Percentiles rank a stretch among this genome's conserved stretches.
Evolutionary conservation across 352 stramenopile species (phyloP).

Genomic region (Globisporangium camurandrum): DNA sequence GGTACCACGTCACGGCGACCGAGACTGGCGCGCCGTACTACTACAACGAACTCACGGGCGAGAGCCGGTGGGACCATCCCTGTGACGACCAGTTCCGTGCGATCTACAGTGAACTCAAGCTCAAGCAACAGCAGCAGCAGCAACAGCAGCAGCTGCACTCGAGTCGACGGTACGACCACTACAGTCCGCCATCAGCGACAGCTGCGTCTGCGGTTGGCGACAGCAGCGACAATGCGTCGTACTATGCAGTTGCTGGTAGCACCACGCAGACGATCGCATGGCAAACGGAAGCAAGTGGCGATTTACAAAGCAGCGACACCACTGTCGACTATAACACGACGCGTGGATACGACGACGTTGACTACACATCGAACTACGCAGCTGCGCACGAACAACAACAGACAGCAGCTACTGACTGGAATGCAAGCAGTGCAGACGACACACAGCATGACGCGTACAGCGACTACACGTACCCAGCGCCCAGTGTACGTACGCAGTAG

Average conservation of each 20-base stretch:
- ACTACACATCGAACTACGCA: background rate
- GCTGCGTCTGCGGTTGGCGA: background rate
- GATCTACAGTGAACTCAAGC: constrained; percentile 35
- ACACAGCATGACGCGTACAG: background rate
- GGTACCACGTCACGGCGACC: constrained; percentile 54
- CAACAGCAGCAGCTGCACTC: constrained; percentile 6
- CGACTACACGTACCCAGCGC: constrained; percentile 5
- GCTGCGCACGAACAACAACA: constrained; percentile 2
- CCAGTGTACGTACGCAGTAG: constrained; percentile 12
- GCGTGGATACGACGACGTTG: background rate
- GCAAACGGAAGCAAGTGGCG: too few relatives aligned
- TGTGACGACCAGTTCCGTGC: constrained; percentile 63
- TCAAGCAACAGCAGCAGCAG: constrained; percentile 12
- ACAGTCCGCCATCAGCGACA: background rate
- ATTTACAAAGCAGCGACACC: constrained; percentile 2
- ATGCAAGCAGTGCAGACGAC: background rate
- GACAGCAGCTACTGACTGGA: constrained; percentile 2
- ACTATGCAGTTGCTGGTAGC: constrained; percentile 4
- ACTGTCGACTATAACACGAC: constrained; percentile 1
- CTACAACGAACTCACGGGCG: constrained; percentile 67
- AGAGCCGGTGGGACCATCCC: constrained; percentile 81
- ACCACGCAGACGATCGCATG: background rate
- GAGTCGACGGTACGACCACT: constrained; percentile 8
- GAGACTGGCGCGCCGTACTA: constrained; percentile 67
- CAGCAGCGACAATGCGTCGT: constrained; percentile 3